phyloP scores from a whole-genome alignment of 441 rosid genomes.

The Gossypium gossypioides region DNA sequence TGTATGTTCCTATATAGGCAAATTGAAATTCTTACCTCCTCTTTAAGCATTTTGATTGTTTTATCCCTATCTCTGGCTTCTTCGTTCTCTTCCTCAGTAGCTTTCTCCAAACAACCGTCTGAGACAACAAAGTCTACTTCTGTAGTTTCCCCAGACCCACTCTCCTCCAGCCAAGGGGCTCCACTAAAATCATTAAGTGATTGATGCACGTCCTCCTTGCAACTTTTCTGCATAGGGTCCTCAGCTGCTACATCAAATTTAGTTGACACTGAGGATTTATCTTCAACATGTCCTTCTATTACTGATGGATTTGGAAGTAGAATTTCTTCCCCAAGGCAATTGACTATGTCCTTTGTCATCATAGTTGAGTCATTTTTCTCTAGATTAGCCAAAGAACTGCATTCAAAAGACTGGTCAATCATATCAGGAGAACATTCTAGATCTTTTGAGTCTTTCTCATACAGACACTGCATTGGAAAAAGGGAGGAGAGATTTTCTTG shows the following conservation, averaged over 20 bases:
- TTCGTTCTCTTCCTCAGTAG: slow-evolving; percentile 20
- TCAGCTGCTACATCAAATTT: slow-evolving; percentile 10
- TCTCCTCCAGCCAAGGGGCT: slow-evolving; percentile 20
- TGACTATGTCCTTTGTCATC: slow-evolving; percentile 20
- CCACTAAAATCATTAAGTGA: slow-evolving; percentile 19
- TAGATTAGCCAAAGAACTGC: slow-evolving; percentile 22
- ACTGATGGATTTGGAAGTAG: slow-evolving; percentile 21
- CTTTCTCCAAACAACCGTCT: slow-evolving; percentile 22
- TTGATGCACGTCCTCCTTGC: slow-evolving; percentile 24
- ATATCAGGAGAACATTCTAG: slow-evolving; percentile 26
- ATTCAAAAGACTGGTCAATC: slow-evolving; percentile 24
- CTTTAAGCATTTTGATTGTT: slow-evolving; percentile 36
- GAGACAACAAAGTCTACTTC: slow-evolving; percentile 3
- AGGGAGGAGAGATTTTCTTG: slow-evolving; percentile 76
- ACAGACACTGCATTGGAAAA: slow-evolving; percentile 72
- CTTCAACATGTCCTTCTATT: slow-evolving; percentile 14
- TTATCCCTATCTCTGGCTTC: slow-evolving; percentile 26
- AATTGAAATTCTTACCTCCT: slow-evolving; percentile 47
- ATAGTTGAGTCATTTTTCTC: slow-evolving; percentile 25
- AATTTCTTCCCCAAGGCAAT: slow-evolving; percentile 24
- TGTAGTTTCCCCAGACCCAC: slow-evolving; percentile 24
- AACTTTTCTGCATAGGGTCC: slow-evolving; percentile 24
- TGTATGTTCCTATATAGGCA: neutral
- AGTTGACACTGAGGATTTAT: slow-evolving; percentile 6
- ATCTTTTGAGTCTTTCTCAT: slow-evolving; percentile 36